phyloP scores from a whole-genome alignment of 495 filamentous ascomycete species.

The Pyronema omphalodes region DNA sequence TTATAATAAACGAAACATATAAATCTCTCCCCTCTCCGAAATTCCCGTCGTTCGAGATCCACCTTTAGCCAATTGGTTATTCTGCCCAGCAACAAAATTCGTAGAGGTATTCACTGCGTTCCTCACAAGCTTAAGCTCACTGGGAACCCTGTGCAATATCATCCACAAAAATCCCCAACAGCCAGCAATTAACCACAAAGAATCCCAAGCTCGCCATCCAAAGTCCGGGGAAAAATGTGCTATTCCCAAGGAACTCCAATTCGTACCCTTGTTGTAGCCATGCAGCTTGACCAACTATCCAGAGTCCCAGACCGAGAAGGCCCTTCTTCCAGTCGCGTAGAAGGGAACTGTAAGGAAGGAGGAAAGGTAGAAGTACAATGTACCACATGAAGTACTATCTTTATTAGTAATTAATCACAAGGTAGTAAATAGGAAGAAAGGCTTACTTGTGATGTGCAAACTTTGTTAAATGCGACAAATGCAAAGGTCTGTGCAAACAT shows the following conservation, averaged over 20 bases:
- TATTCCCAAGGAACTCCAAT: slow-evolving; percentile 74
- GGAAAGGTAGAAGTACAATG: slow-evolving; percentile 76
- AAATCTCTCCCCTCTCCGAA: no score
- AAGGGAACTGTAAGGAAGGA: slow-evolving; percentile 63
- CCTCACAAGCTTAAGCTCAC: no score
- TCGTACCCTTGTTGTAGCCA: slow-evolving; percentile 84
- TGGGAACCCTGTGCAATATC: slow-evolving; percentile 34
- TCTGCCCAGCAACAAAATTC: no score
- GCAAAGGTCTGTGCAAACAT: slow-evolving; percentile 98
- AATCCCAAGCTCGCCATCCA: slow-evolving; percentile 59
- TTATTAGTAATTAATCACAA: neutral
- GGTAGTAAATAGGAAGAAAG: neutral
- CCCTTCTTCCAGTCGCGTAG: slow-evolving; percentile 41
- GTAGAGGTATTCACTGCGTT: no score
- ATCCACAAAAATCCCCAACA: slow-evolving; percentile 56
- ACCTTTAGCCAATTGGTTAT: no score
- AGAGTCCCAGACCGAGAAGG: slow-evolving; percentile 41
- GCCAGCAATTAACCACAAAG: slow-evolving; percentile 72
- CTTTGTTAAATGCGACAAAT: slow-evolving; percentile 95
- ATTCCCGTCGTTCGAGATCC: no score
- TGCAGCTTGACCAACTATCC: slow-evolving; percentile 51
- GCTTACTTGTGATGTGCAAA: slow-evolving; percentile 85
- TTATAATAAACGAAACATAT: no score
- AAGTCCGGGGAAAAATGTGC: slow-evolving; percentile 68
- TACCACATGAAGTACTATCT: slow-evolving; percentile 94